Conservation (phyloP, 1,139 yeast genomes). For the Taphrina populina region DNA sequence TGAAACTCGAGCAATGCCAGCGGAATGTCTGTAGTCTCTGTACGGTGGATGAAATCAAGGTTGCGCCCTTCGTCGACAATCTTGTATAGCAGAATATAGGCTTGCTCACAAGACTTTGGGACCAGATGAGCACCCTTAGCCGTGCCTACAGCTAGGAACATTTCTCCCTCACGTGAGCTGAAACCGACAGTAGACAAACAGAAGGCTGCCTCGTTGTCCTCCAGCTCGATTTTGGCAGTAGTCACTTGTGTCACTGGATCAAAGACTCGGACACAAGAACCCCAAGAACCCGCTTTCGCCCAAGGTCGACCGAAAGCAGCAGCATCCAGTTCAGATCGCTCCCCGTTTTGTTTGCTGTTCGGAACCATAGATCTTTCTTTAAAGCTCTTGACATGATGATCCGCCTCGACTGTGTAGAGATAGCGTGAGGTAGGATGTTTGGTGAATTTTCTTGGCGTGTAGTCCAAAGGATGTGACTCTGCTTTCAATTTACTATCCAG, state of each 20-base stretch:
- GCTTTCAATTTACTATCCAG: conserved; percentile 53
- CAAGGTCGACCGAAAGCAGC: conserved; percentile 50
- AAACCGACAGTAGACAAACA: conserved; percentile 47
- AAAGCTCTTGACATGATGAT: conserved; percentile 47
- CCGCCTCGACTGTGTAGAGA: conserved; percentile 53
- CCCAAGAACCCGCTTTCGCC: conserved; percentile 47
- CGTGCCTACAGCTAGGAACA: conserved; percentile 55
- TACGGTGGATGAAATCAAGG: conserved; percentile 59
- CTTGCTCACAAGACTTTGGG: conserved; percentile 47
- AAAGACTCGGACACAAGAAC: conserved; percentile 57
- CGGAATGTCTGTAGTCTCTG: conserved; percentile 56
- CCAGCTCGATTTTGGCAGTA: conserved; percentile 50
- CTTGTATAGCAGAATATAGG: conserved; percentile 52
- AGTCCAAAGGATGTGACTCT: conserved; percentile 51
- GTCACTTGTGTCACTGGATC: conserved; percentile 48
- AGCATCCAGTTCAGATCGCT: conserved; percentile 44
- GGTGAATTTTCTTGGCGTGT: conserved; percentile 56
- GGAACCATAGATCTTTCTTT: conserved; percentile 28
- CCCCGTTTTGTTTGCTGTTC: conserved; percentile 39
- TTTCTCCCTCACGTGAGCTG: conserved; percentile 43
- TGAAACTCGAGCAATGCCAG: conserved; percentile 58
- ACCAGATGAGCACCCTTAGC: conserved; percentile 47
- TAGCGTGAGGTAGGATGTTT: conserved; percentile 42
- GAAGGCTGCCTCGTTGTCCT: conserved; percentile 50
- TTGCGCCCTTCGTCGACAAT: conserved; percentile 47